Conservation (phyloP, 768 basidiomycete species). For the Leccinum rimulosum region DNA sequence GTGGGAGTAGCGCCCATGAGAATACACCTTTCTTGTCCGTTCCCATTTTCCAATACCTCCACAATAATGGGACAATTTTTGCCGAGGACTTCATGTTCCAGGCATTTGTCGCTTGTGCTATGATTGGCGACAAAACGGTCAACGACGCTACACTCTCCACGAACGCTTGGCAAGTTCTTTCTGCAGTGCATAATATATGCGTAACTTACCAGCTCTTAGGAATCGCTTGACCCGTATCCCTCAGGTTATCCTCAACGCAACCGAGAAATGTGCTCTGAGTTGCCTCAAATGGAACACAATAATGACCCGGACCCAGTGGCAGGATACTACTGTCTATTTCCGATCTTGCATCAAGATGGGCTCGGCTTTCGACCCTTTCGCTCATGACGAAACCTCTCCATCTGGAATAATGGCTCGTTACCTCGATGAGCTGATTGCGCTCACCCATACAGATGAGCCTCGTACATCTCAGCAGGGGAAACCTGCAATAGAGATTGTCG, state of each 20-base stretch:
- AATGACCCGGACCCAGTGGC: constrained; percentile 21
- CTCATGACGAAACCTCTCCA: constrained; percentile 14
- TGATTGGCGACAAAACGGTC: constrained; percentile 35
- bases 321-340: constrained; percentile 21
- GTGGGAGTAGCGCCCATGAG: constrained; percentile 11
- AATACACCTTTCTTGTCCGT: constrained; percentile 27
- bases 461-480: not conserved
- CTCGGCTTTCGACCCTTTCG: constrained; percentile 24
- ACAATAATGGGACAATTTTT: constrained; percentile 24
- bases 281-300: constrained; percentile 24
- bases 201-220: constrained; percentile 19
- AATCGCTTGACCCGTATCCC: constrained; percentile 22
- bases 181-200: not conserved
- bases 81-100: constrained; percentile 37
- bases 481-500: constrained; percentile 7
- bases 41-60: constrained; percentile 31
- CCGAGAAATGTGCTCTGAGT: constrained; percentile 20
- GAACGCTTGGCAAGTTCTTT: constrained; percentile 29
- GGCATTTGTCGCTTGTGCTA: constrained; percentile 34
- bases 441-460: constrained; percentile 4
- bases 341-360: constrained; percentile 28
- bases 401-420: constrained; percentile 14
- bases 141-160: constrained; percentile 32
- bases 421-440: constrained; percentile 21
- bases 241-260: constrained; percentile 21